These are phyloP conservation scores for Debaryomyces fabryi DNA, from an alignment of 1,139 yeast genomes.

Conservation along the genomic window DNA sequence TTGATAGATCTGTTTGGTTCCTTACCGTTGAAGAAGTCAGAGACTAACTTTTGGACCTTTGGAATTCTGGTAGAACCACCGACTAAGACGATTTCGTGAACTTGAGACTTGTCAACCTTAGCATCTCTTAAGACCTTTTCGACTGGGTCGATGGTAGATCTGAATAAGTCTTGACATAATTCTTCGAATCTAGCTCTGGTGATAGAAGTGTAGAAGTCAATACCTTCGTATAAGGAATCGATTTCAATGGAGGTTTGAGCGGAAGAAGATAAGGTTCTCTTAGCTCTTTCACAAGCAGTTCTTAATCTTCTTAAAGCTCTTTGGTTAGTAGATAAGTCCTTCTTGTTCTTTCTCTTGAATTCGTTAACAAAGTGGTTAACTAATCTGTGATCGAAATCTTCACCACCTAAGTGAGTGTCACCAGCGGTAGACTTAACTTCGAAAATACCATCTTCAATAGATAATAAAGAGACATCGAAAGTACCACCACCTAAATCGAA, in stretches of 20 bases:
- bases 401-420: slow-evolving; percentile 99
- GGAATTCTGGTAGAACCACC: slow-evolving; percentile 99
- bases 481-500: slow-evolving; percentile 58
- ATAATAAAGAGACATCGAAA: slow-evolving; percentile 66
- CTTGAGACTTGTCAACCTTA: slow-evolving; percentile 83
- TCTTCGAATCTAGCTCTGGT: slow-evolving; percentile 99
- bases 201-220: slow-evolving; percentile 92
- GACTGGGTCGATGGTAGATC: slow-evolving; percentile 95
- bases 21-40: slow-evolving; percentile 98
- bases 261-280: slow-evolving; percentile 96
- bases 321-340: slow-evolving; percentile 86
- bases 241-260: slow-evolving; percentile 96
- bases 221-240: slow-evolving; percentile 95
- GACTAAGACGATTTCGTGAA: slow-evolving; percentile 94
- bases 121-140: slow-evolving; percentile 97
- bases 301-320: slow-evolving; percentile 98
- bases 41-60: slow-evolving; percentile 94
- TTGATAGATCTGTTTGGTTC: slow-evolving; percentile 92
- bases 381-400: slow-evolving; percentile 56
- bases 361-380: slow-evolving; percentile 85
- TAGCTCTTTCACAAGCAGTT: slow-evolving; percentile 99
- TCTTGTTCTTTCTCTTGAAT: slow-evolving; percentile 95
- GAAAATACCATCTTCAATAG: slow-evolving; percentile 95
- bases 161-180: slow-evolving; percentile 93
- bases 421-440: slow-evolving; percentile 98